phyloP scores from a whole-genome alignment of 73 alveolate species.

The Paramecium primaurelia region DNA sequence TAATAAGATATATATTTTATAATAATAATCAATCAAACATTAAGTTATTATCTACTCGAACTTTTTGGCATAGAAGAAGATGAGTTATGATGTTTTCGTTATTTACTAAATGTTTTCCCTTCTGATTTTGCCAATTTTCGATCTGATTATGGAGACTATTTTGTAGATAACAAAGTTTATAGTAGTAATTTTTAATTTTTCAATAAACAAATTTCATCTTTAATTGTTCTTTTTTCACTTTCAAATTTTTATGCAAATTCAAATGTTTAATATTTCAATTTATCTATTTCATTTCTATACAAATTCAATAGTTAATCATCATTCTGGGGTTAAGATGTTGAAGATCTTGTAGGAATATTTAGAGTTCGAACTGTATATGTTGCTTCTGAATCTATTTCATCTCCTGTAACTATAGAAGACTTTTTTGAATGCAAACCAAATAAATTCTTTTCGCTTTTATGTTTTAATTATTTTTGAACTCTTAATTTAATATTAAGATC shows the following conservation, averaged over 20 bases:
- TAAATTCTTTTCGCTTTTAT: neutral
- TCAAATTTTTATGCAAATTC: slow-evolving; percentile 16
- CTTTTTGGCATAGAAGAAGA: neutral
- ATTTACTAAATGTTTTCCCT: neutral
- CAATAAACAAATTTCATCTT: neutral
- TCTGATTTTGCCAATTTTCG: neutral
- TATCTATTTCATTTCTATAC: slow-evolving; percentile 33
- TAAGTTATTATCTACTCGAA: neutral
- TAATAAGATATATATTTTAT: neutral
- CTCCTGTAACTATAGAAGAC: neutral
- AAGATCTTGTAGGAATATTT: neutral
- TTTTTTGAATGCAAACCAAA: neutral
- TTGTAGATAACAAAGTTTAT: neutral
- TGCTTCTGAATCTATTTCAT: neutral
- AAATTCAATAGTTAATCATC: neutral
- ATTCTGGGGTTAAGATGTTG: neutral
- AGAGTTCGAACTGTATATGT: neutral
- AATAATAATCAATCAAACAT: neutral
- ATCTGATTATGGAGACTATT: neutral
- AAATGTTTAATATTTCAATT: neutral
- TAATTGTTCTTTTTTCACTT: neutral
- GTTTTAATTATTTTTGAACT: neutral
- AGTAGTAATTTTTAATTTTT: neutral
- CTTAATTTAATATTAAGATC: neutral
- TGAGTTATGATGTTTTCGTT: neutral